Conservation (phyloP, 257 asterid species). For the Thymus mandschuricus region DNA sequence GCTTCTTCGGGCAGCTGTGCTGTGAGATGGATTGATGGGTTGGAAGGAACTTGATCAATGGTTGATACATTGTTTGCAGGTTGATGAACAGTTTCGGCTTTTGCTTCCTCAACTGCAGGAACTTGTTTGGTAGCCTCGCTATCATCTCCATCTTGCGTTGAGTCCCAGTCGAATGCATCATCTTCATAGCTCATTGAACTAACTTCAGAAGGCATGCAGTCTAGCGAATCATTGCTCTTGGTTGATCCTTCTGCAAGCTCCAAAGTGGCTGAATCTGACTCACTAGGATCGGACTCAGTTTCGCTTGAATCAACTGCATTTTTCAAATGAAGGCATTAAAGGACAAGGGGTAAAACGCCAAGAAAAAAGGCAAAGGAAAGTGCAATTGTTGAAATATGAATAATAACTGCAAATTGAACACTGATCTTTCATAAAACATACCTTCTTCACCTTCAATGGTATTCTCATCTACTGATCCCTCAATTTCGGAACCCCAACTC, state of each 20-base stretch:
- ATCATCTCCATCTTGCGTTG: too few relatives aligned
- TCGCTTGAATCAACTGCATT: conserved; percentile 18
- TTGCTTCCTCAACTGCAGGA: background rate
- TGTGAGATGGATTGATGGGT: background rate
- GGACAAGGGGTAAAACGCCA: background rate
- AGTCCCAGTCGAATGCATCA: background rate
- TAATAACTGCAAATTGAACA: background rate
- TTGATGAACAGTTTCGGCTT: background rate
- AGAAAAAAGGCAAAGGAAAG: background rate
- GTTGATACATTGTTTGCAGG: background rate
- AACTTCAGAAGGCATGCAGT: conserved; percentile 1
- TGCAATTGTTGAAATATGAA: background rate
- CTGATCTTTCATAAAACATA: background rate
- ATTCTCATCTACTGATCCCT: background rate
- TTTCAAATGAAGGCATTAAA: background rate
- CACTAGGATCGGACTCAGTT: background rate
- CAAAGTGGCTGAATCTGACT: background rate
- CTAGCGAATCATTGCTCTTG: background rate
- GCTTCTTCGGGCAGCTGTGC: background rate
- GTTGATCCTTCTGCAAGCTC: conserved; percentile 5
- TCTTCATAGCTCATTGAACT: conserved; percentile 11
- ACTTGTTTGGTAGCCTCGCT: background rate
- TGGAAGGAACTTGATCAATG: background rate
- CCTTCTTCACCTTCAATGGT: conserved; percentile 28
- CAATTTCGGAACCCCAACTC: background rate